Percentiles rank a stretch among this genome's conserved stretches.
phyloP scores from a whole-genome alignment of 441 rosid species.

The Syzygium syzygioides region DNA sequence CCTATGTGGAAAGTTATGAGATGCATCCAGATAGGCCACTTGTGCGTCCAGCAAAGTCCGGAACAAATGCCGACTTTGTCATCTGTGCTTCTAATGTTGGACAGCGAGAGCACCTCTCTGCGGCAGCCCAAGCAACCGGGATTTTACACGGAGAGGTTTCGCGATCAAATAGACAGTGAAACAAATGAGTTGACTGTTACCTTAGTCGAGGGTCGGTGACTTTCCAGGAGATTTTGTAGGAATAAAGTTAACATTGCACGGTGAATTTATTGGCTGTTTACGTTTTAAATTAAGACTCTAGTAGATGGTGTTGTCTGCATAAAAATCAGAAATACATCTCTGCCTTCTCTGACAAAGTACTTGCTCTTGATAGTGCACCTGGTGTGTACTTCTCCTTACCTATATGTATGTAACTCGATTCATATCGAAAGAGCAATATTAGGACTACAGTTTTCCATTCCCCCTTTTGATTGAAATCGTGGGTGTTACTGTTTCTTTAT shows the following conservation, averaged over 20 bases:
- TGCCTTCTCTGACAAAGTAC: neutral
- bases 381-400: neutral
- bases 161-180: neutral
- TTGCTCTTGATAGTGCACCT: neutral
- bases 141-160: slow-evolving; percentile 7
- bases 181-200: neutral
- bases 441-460: neutral
- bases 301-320: neutral
- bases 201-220: neutral
- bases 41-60: neutral
- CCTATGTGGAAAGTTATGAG: neutral
- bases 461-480: neutral
- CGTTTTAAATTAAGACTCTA: slow-evolving; percentile 2
- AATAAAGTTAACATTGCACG: neutral
- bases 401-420: neutral
- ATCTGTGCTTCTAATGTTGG: neutral
- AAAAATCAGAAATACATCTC: neutral
- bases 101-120: neutral
- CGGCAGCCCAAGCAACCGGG: slow-evolving; percentile 11
- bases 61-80: neutral
- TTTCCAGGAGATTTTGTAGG: neutral
- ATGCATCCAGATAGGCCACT: neutral
- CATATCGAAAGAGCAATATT: too few species aligned
- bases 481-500: neutral
- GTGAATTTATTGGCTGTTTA: slow-evolving; percentile 3